These are phyloP conservation scores for Choricystis sp. DNA, from an alignment of 139 green algal species.

Conservation along the genomic window DNA sequence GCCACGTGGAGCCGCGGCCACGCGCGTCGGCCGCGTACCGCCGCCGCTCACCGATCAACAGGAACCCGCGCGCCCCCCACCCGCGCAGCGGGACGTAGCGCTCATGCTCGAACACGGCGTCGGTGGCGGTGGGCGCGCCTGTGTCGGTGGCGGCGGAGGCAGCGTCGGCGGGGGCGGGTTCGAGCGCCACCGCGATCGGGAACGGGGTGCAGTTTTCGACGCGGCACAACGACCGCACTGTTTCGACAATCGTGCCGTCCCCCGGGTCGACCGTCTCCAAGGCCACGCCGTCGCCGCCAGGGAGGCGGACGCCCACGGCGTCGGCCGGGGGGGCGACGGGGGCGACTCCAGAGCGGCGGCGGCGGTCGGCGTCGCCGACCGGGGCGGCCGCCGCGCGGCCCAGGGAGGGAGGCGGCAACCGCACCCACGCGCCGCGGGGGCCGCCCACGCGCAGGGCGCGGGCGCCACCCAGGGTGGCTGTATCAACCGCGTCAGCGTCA, in stretches of 20 bases:
- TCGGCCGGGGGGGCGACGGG: not conserved
- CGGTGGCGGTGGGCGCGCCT: not conserved
- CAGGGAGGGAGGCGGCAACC: not conserved
- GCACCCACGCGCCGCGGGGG: not conserved
- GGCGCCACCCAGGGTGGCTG: not conserved
- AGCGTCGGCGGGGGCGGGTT: not conserved
- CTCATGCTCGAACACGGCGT: constrained; percentile 78
- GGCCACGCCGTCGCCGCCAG: not conserved
- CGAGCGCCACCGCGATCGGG: not conserved
- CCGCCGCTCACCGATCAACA: constrained; percentile 33
- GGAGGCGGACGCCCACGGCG: not conserved
- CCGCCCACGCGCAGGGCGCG: not conserved
- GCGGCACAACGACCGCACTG: not conserved
- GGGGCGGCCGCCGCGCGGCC: not conserved
- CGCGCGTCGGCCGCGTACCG: constrained; percentile 24
- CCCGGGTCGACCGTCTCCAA: not conserved
- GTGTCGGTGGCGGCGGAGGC: not conserved
- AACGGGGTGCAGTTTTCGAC: not conserved
- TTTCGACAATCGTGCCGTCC: not conserved
- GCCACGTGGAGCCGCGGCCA: constrained; percentile 9
- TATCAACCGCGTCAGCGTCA: not conserved
- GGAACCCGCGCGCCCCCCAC: constrained; percentile 17
- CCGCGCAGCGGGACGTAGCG: constrained; percentile 40
- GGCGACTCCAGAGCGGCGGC: too few species aligned
- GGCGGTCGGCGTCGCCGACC: too few species aligned